Evolutionary conservation across 768 basidiomycete genomes (phyloP).

Genomic region (Pleurotus ostreatus): DNA sequence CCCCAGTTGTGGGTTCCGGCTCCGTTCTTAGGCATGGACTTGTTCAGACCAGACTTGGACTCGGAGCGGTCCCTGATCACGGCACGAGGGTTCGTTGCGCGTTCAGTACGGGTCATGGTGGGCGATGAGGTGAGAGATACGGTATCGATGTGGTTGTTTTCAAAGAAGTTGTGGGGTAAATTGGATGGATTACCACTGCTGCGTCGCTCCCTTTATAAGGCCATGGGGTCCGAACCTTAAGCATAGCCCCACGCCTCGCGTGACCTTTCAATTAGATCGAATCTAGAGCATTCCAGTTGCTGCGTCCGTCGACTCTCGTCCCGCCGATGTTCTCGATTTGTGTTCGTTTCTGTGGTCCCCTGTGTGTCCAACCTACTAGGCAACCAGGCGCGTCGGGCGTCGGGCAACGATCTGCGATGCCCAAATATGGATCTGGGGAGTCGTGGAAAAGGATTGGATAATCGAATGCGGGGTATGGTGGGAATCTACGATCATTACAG

Average conservation of each 20-base stretch:
- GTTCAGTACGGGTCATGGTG: conserved; percentile 77
- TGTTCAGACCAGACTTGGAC: conserved; percentile 73
- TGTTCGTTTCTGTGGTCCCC: background rate
- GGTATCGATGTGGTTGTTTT: background rate
- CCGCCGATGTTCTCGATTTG: background rate
- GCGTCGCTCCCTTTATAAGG: background rate
- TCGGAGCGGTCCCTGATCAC: conserved; percentile 74
- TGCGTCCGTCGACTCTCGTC: background rate
- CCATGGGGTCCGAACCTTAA: background rate
- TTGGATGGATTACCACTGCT: background rate
- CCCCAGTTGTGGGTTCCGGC: conserved; percentile 89
- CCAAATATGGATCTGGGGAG: too few relatives aligned
- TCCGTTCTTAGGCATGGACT: conserved; percentile 71
- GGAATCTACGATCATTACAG: background rate
- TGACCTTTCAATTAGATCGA: background rate
- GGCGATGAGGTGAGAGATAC: background rate
- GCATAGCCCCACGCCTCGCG: background rate
- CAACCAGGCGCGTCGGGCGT: too few relatives aligned
- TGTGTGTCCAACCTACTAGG: background rate
- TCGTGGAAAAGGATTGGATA: too few relatives aligned
- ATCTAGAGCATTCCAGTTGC: conserved; percentile 8
- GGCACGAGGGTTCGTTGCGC: conserved; percentile 68
- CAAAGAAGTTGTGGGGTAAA: background rate
- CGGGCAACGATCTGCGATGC: too few relatives aligned
- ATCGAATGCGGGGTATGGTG: background rate